Evolutionary conservation across 163 green algal genomes (phyloP).

Genomic region (Scenedesmus sp.): DNA sequence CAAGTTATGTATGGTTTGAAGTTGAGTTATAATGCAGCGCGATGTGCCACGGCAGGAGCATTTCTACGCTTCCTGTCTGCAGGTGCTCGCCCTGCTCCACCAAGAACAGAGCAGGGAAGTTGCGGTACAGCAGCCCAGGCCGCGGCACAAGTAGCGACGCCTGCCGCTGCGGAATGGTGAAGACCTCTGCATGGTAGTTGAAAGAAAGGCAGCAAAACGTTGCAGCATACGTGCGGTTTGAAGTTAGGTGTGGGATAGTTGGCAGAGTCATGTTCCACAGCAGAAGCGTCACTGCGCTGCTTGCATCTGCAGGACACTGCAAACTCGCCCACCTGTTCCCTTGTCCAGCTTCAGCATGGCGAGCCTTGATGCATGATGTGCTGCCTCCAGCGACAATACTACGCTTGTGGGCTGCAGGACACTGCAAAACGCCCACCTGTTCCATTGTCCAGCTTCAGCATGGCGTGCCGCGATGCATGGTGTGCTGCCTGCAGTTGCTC

Average conservation of each 20-base stretch:
- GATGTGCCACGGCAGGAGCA: too few species aligned
- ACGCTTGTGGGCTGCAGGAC: neutral
- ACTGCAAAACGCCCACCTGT: neutral
- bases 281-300: too few species aligned
- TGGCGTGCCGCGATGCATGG: neutral
- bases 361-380: neutral
- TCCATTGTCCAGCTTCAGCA: neutral
- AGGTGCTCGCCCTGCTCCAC: neutral
- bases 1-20: neutral
- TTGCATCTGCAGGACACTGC: neutral
- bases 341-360: neutral
- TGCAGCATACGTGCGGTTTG: neutral
- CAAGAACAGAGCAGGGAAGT: constrained; percentile 19
- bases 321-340: neutral
- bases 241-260: neutral
- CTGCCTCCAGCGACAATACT: constrained; percentile 2
- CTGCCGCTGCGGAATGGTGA: neutral
- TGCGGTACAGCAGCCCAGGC: too few species aligned
- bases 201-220: neutral
- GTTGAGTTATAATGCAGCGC: neutral
- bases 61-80: too few species aligned
- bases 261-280: too few species aligned
- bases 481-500: constrained; percentile 2
- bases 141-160: neutral
- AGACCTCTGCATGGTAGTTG: neutral